Conservation (phyloP, 192 early-diverging fungal species). For the Blastocladiella britannica region DNA sequence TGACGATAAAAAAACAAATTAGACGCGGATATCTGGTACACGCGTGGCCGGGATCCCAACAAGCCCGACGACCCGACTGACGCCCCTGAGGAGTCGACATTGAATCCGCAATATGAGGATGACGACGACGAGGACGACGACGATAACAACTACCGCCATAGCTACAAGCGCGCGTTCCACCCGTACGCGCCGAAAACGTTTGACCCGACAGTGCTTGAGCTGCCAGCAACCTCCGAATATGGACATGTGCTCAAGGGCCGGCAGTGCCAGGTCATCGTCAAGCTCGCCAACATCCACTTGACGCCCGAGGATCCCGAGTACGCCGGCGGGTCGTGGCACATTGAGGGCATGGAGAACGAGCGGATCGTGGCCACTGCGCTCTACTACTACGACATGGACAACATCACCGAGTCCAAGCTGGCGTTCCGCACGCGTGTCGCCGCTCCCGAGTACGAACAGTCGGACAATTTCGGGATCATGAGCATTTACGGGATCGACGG, state of each 20-base stretch:
- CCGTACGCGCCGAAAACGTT: conserved; percentile 4
- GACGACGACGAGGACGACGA: conserved; percentile 12
- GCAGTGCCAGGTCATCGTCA: conserved; percentile 40
- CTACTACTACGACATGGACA: conserved; percentile 7
- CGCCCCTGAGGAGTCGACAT: too few relatives aligned
- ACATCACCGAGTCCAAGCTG: conserved; percentile 5
- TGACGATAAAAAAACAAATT: too few relatives aligned
- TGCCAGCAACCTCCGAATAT: conserved; percentile 15
- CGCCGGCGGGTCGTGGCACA: conserved; percentile 13
- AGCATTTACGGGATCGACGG: conserved; percentile 17
- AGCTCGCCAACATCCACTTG: conserved; percentile 43
- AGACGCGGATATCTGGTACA: too few relatives aligned
- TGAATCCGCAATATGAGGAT: conserved; percentile 3
- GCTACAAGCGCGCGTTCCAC: conserved; percentile 7
- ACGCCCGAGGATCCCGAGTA: conserved; percentile 41
- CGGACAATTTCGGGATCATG: conserved; percentile 8
- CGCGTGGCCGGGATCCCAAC: too few relatives aligned
- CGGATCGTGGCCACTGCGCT: conserved; percentile 6
- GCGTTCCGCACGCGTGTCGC: conserved; percentile 8
- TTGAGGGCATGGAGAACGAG: conserved; percentile 6
- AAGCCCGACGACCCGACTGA: too few relatives aligned
- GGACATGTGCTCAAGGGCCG: conserved; percentile 14
- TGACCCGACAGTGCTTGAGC: conserved; percentile 8
- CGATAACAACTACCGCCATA: conserved; percentile 1
- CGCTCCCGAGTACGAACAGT: conserved; percentile 10